phyloP scores from a whole-genome alignment of 192 early-diverging fungal species.

The Spinellus fusiger region DNA sequence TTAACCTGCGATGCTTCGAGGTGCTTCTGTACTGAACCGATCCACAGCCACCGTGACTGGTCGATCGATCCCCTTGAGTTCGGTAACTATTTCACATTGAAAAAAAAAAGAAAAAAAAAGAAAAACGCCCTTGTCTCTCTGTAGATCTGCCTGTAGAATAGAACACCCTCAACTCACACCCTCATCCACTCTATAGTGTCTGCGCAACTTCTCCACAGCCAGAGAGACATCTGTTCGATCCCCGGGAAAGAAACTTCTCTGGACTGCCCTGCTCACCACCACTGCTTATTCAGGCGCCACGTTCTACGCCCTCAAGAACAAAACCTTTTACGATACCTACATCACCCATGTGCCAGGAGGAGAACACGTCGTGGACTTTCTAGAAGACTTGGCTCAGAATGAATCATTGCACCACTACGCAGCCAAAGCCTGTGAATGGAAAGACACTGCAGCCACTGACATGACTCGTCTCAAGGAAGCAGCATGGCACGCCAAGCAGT shows the following conservation, averaged over 20 bases:
- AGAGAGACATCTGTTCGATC: not conserved
- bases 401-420: constrained; percentile 8
- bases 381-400: constrained; percentile 40
- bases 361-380: constrained; percentile 44
- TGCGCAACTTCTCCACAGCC: not conserved
- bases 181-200: not conserved
- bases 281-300: constrained; percentile 42
- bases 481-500: constrained; percentile 12
- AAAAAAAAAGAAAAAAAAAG: no score
- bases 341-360: constrained; percentile 56
- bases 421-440: constrained; percentile 1
- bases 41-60: not conserved
- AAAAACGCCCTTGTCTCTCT: no score
- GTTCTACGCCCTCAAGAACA: constrained; percentile 42
- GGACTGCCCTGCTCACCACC: constrained; percentile 26
- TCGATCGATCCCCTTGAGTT: not conserved
- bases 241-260: constrained; percentile 9
- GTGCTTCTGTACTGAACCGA: constrained; percentile 3
- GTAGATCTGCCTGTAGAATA: no score
- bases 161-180: not conserved
- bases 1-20: constrained; percentile 3
- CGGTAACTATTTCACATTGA: not conserved
- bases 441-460: constrained; percentile 31
- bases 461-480: constrained; percentile 16
- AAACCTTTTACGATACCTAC: constrained; percentile 54